Evolutionary conservation across 2,329 filamentous ascomycete genomes (phyloP), one percentile per base, ranked within the genome.

Genomic region (Arthrobotrys entomopaga): DNA sequence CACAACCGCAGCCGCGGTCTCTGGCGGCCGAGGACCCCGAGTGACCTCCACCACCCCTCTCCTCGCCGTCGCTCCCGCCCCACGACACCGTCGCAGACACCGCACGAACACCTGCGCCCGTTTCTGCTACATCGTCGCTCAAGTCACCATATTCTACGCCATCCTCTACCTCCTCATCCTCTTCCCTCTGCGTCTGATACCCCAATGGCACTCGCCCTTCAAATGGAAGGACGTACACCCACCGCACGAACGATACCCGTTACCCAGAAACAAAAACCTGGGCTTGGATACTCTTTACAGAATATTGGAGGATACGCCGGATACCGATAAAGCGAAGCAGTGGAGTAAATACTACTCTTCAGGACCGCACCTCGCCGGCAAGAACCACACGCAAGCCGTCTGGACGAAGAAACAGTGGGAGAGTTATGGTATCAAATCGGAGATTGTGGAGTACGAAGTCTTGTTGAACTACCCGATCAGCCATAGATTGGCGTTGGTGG

Each of bases 341-440:
- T 93, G 90, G 90, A 91, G 88, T 81, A 84, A 84, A 75, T 94
- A 93, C 80, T 94, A 94, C 79, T 91, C 91, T 0, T 83, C 89
- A 0, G 91, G 91, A 0, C 86, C 89, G 16, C 91, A 94, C 81
- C 82, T 94, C 56, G 90, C 90, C 0, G 91, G 91, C 19, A 88
- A 90, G 82, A 95, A 94, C 80, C 85, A 89, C 73, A 92, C 89
- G 57, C 90, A 92, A 82, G 90, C 89, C 2, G 81, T 88, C 50
- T 94, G 91, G 91, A 95, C 91, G 0, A 85, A 86, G 77, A 86
- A 92, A 69, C 87, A 85, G 77, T 92, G 91, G 90, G 84, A 88
- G 77, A 86, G 89, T 78, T 91, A 90, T 83, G 90, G 91, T 7
- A 82, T 93, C 70, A 80, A 87, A 69, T 81, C 82, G 19, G 81